phyloP scores from a whole-genome alignment of 805 yeast genomes.

The Candida maris region DNA sequence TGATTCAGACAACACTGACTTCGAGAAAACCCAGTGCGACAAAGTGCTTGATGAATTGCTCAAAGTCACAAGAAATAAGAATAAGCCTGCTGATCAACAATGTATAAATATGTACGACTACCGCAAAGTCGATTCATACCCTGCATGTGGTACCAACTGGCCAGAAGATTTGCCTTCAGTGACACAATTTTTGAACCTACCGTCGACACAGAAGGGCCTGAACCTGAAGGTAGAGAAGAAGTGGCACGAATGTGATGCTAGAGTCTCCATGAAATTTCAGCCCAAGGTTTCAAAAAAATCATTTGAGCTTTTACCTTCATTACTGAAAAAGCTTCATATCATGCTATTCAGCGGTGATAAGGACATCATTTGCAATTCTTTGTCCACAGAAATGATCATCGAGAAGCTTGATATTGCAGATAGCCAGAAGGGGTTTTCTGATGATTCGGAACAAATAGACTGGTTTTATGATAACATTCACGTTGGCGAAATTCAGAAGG shows the following conservation, averaged over 20 bases:
- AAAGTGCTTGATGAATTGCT: slow-evolving; percentile 40
- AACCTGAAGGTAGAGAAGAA: slow-evolving; percentile 37
- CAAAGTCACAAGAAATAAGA: slow-evolving; percentile 25
- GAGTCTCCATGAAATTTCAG: slow-evolving; percentile 50
- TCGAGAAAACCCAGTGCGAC: slow-evolving; percentile 35
- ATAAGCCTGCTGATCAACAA: slow-evolving; percentile 34
- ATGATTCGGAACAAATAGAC: slow-evolving; percentile 21
- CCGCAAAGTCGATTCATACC: slow-evolving; percentile 65
- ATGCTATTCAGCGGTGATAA: slow-evolving; percentile 81
- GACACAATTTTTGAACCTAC: slow-evolving; percentile 45
- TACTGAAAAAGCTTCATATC: slow-evolving; percentile 58
- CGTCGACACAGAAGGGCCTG: slow-evolving; percentile 46
- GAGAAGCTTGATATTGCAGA: slow-evolving; percentile 57
- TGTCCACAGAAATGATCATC: slow-evolving; percentile 56
- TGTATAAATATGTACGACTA: slow-evolving; percentile 87
- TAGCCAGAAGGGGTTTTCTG: slow-evolving; percentile 50
- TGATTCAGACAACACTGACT: slow-evolving; percentile 19
- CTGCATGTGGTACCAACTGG: slow-evolving; percentile 92
- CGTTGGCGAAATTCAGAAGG: slow-evolving; percentile 42
- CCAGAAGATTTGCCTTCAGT: slow-evolving; percentile 59
- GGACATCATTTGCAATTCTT: slow-evolving; percentile 82
- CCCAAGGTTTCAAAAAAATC: slow-evolving; percentile 58
- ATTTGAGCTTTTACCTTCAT: slow-evolving; percentile 58
- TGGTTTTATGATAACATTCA: slow-evolving; percentile 43
- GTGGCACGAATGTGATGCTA: slow-evolving; percentile 79